phyloP scores from a whole-genome alignment of 106 monocot genomes.

The Dendrobium catenatum region DNA sequence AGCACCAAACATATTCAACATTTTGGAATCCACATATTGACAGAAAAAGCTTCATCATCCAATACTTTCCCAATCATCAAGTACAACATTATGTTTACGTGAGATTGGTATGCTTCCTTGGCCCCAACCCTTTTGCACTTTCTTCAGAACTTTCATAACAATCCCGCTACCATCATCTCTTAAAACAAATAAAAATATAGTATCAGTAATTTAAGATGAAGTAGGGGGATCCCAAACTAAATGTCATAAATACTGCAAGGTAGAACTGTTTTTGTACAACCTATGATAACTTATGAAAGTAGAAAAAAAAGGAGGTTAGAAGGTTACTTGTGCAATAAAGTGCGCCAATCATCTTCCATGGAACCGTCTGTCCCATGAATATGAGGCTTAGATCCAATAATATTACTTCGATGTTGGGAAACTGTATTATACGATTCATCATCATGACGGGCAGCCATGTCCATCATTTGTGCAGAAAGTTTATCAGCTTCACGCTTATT shows the following conservation, averaged over 20 bases:
- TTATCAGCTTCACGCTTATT: slow-evolving; percentile 64
- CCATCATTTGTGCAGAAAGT: slow-evolving; percentile 77
- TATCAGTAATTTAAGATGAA: neutral
- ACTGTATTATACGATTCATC: slow-evolving; percentile 14
- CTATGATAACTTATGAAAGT: neutral
- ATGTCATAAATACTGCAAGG: neutral
- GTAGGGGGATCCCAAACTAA: neutral
- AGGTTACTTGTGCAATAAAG: slow-evolving; percentile 58
- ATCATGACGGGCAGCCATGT: slow-evolving; percentile 46
- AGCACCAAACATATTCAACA: neutral
- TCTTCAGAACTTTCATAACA: slow-evolving; percentile 65
- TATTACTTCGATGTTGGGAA: slow-evolving; percentile 11
- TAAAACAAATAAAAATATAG: slow-evolving; percentile 2
- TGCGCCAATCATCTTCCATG: slow-evolving; percentile 50
- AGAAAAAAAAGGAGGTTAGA: neutral
- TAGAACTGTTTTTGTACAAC: neutral
- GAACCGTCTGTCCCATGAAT: slow-evolving; percentile 16
- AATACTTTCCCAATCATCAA: slow-evolving; percentile 21
- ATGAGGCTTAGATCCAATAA: neutral
- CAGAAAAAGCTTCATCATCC: slow-evolving; percentile 11
- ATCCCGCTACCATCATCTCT: slow-evolving; percentile 91
- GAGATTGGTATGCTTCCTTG: slow-evolving; percentile 56
- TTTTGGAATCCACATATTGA: neutral
- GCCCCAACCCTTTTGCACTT: slow-evolving; percentile 93
- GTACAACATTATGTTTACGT: slow-evolving; percentile 24